Evolutionary conservation across 352 stramenopile genomes (phyloP).

Genomic region (Phytophthora quininea): DNA sequence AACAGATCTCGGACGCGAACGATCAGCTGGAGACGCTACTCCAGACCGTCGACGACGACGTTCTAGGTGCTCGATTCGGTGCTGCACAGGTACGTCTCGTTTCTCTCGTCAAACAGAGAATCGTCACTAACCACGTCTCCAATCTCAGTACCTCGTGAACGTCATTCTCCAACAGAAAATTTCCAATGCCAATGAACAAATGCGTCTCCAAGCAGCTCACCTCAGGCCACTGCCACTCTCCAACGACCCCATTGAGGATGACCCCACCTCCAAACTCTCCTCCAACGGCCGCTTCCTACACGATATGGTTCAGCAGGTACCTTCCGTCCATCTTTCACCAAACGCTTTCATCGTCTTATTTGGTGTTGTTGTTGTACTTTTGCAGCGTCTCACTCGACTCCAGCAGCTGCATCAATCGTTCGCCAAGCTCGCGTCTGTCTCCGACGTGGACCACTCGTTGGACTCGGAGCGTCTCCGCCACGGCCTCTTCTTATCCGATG

Average conservation of each 20-base stretch:
- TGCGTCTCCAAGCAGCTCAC: conserved; percentile 39
- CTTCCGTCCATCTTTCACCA: too few relatives aligned
- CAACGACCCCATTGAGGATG: neutral
- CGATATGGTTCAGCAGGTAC: conserved; percentile 73
- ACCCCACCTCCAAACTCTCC: conserved; percentile 11
- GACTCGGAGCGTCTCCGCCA: conserved; percentile 57
- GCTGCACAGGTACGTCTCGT: conserved; percentile 46
- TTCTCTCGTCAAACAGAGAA: neutral
- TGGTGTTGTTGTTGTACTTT: too few relatives aligned
- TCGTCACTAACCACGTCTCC: neutral
- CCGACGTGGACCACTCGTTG: conserved; percentile 11
- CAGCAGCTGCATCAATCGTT: conserved; percentile 70
- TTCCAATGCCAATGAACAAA: conserved; percentile 45
- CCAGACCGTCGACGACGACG: conserved; percentile 45
- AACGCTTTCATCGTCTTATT: too few relatives aligned
- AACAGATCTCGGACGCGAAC: conserved; percentile 44
- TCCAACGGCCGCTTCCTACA: conserved; percentile 50
- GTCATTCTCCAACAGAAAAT: conserved; percentile 69
- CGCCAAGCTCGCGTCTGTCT: conserved; percentile 58
- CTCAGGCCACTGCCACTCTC: conserved; percentile 8
- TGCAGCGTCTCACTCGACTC: conserved; percentile 58
- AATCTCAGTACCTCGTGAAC: conserved; percentile 54
- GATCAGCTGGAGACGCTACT: conserved; percentile 57
- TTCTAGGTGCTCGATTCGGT: conserved; percentile 50
- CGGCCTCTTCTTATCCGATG: conserved; percentile 53